These are phyloP conservation scores for Botryotinia globosa DNA, from an alignment of 2,329 filamentous ascomycete genomes.

Conservation along the genomic window DNA sequence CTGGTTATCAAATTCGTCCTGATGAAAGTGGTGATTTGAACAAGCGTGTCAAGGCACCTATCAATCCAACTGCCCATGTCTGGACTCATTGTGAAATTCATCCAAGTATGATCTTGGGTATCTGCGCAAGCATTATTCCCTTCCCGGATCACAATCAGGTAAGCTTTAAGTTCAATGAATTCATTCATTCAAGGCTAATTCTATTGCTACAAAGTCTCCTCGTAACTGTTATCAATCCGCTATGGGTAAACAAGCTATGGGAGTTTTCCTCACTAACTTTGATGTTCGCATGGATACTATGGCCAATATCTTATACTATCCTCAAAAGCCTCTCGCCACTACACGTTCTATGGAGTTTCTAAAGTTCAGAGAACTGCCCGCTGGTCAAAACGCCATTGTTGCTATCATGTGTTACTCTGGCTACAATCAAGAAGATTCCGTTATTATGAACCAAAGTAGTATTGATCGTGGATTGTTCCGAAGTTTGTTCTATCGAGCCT, in stretches of 20 bases:
- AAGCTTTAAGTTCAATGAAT: slow-evolving; percentile 37
- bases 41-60: slow-evolving; percentile 80
- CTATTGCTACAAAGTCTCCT: slow-evolving; percentile 61
- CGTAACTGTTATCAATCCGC: slow-evolving; percentile 99
- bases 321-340: slow-evolving; percentile 93
- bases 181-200: slow-evolving; percentile 38
- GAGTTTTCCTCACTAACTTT: slow-evolving; percentile 97
- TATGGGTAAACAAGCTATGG: slow-evolving; percentile 99
- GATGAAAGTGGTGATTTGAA: slow-evolving; percentile 72
- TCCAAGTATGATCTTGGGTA: slow-evolving; percentile 97
- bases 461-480: slow-evolving; percentile 97
- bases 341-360: slow-evolving; percentile 98
- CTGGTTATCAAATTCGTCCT: slow-evolving; percentile 57
- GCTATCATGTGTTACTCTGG: slow-evolving; percentile 97
- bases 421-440: slow-evolving; percentile 99
- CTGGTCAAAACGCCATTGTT: slow-evolving; percentile 96
- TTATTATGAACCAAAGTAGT: slow-evolving; percentile 99
- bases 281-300: slow-evolving; percentile 98
- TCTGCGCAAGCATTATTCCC: slow-evolving; percentile 98
- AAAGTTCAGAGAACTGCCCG: slow-evolving; percentile 95
- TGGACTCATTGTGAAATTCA: slow-evolving; percentile 99
- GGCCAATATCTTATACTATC: slow-evolving; percentile 98
- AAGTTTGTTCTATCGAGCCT: slow-evolving; percentile 95
- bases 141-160: slow-evolving; percentile 98
- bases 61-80: slow-evolving; percentile 83